Evolutionary conservation across 352 stramenopile genomes (phyloP), one percentile per base, ranked within the genome.

Genomic region (Phytophthora rubi): DNA sequence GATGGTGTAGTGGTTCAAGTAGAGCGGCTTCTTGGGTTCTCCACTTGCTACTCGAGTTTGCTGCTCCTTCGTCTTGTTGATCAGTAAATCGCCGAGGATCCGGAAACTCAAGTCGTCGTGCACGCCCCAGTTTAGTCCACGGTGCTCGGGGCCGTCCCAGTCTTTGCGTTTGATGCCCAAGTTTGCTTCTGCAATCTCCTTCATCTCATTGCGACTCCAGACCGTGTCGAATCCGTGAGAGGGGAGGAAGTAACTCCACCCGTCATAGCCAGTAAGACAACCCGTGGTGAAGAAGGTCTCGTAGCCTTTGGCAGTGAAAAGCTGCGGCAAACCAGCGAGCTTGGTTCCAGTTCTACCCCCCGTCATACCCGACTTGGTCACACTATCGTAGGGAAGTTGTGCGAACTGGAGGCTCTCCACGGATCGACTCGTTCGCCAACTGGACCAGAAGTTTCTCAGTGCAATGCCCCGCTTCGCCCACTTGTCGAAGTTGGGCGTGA

Each of bases 391-490:
- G 7, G 78, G 66, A 16, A 89, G 33, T 54, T 89, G 79, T 0
- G 54, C 81, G 61, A 81, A 89, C 28, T 84, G 48, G 35, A 85
- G 72, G 39, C 76, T 85, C 52, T 86, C 79, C 1, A 89, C 18
- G 0, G 81, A 85, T 21, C 81, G 77, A 68, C 79, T 89, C 26
- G 81, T 86, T 13, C 70, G 65, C 67, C 71, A 86, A 30, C 76
- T 86, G 2, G 81, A 89, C 79, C 81, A 89, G 28, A 84, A 71
- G 33, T 86, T 89, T 13, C 58, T 65, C 28, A 89, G 82, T 3
- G 76, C 81, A 13, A 89, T 62, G 28, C 72, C 72, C 5, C 77
- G 76, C 47, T 80, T 74, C 2, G 81, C 74, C 71, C 75, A 89
- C 35, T 63, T 63, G 37, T 89, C 76, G 21, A 86, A 86, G 12